Percentiles rank a stretch among this genome's conserved stretches.
These are phyloP conservation scores for Helicostylum pulchrum DNA, from an alignment of 192 early-diverging fungal genomes.

Conservation along the genomic window DNA sequence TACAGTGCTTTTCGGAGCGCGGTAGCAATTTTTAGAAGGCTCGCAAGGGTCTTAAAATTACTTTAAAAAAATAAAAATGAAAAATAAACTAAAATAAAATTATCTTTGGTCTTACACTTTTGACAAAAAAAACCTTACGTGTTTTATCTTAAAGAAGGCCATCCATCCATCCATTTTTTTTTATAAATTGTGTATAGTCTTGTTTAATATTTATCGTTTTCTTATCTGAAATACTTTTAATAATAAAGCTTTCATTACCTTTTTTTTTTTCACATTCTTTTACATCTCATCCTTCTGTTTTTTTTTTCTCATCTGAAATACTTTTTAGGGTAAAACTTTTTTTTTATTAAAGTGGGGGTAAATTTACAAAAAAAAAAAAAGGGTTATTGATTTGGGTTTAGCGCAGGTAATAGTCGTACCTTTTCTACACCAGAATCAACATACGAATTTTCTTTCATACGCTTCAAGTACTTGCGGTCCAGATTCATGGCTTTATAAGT, in stretches of 20 bases:
- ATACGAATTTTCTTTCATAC: background rate
- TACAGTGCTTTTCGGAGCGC: slow-evolving; percentile 21
- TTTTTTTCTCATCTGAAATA: no score
- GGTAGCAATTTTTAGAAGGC: slow-evolving; percentile 31
- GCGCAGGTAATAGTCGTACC: background rate
- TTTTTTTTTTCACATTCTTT: no score
- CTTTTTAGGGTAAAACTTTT: no score
- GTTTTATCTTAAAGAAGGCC: no score
- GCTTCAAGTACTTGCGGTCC: slow-evolving; percentile 14
- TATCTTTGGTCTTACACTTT: background rate
- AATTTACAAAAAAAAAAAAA: no score
- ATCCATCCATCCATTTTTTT: no score
- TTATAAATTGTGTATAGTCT: no score
- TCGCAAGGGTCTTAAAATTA: slow-evolving; percentile 21
- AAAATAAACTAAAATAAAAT: background rate
- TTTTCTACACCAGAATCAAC: background rate
- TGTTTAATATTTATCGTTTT: no score
- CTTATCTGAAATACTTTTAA: no score
- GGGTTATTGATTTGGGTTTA: background rate
- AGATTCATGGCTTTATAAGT: slow-evolving; percentile 10
- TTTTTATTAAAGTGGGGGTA: no score
- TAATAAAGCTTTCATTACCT: no score
- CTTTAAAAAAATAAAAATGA: slow-evolving; percentile 13
- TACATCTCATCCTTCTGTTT: no score
- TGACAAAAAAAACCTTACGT: background rate